A percentile compares a stretch with the other conserved stretches of the same genome.
These are phyloP conservation scores for Otatea glauca DNA, from an alignment of 176 grass and related monocot genomes.

Conservation along the genomic window DNA sequence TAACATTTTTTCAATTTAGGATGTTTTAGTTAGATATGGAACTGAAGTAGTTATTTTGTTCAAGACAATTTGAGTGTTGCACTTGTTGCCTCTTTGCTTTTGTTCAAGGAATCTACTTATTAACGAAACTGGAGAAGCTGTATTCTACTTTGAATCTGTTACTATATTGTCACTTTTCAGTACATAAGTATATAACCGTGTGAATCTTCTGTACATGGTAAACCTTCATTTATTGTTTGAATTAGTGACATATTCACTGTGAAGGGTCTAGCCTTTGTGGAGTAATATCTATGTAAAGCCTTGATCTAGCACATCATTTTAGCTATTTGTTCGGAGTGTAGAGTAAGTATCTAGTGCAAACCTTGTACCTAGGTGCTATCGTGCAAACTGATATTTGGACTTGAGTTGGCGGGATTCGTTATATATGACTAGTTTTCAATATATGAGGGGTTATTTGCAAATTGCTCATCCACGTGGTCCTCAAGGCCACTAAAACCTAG, in stretches of 20 bases:
- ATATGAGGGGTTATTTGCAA: not conserved
- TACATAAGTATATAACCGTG: not conserved
- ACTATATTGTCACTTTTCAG: not conserved
- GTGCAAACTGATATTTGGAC: not conserved
- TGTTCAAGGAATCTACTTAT: not conserved
- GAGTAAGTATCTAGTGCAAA: slow-evolving; percentile 4
- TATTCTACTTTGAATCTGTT: slow-evolving; percentile 14
- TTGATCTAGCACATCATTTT: not conserved
- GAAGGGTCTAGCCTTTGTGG: not conserved
- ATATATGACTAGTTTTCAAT: not conserved
- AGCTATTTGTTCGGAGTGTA: not conserved
- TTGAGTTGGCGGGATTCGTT: not conserved
- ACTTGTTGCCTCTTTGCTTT: not conserved
- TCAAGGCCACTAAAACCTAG: not conserved
- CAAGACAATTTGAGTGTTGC: not conserved
- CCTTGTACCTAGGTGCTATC: not conserved
- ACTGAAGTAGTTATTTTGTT: not conserved
- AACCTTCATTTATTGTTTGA: not conserved
- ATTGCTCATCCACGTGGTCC: not conserved
- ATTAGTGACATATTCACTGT: not conserved
- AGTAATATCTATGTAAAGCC: not conserved
- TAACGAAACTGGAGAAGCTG: not conserved
- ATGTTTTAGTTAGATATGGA: not conserved
- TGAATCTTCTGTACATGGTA: not conserved
- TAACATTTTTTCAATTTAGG: not conserved